Percentiles rank a stretch among this genome's conserved stretches.
phyloP scores from a whole-genome alignment of 2,329 filamentous ascomycete species.

The Pseudopithomyces maydicus region DNA sequence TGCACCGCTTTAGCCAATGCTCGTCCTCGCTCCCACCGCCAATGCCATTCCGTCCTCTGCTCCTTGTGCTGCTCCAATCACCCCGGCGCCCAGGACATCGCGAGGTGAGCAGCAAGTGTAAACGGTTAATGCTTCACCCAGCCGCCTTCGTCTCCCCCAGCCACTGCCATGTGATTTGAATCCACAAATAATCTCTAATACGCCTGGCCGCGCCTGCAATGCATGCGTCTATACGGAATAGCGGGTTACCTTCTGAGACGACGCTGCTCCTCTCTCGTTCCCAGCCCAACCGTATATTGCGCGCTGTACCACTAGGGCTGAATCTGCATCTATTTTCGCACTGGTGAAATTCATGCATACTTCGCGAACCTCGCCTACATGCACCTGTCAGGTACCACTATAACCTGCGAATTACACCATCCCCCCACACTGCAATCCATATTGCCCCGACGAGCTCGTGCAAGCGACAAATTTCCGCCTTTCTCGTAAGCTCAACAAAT shows the following conservation, averaged over 20 bases:
- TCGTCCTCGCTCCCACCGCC: slow-evolving; percentile 1
- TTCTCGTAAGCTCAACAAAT: background rate
- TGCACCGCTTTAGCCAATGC: slow-evolving; percentile 12
- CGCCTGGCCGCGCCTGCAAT: background rate
- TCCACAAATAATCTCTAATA: too few relatives aligned
- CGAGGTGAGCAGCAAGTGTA: background rate
- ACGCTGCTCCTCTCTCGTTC: background rate
- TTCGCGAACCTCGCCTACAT: slow-evolving; percentile 1
- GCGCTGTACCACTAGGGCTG: slow-evolving; percentile 5
- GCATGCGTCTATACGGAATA: too few relatives aligned
- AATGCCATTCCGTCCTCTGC: slow-evolving; percentile 16
- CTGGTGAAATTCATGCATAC: slow-evolving; percentile 5
- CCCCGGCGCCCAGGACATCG: background rate
- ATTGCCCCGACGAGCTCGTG: background rate
- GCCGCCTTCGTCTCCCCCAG: too few relatives aligned
- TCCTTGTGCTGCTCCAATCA: background rate
- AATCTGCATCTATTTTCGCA: slow-evolving; percentile 2
- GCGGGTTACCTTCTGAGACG: background rate
- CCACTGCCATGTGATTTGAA: background rate
- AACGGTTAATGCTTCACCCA: too few relatives aligned
- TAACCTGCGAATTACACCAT: slow-evolving; percentile 2
- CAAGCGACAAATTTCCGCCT: background rate
- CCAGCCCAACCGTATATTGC: slow-evolving; percentile 6
- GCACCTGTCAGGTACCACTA: slow-evolving; percentile 6
- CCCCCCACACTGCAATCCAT: background rate